Evolutionary conservation across 768 basidiomycete species (phyloP), one percentile per base, ranked within the genome.

Genomic region (Glaciozyma antarctica): DNA sequence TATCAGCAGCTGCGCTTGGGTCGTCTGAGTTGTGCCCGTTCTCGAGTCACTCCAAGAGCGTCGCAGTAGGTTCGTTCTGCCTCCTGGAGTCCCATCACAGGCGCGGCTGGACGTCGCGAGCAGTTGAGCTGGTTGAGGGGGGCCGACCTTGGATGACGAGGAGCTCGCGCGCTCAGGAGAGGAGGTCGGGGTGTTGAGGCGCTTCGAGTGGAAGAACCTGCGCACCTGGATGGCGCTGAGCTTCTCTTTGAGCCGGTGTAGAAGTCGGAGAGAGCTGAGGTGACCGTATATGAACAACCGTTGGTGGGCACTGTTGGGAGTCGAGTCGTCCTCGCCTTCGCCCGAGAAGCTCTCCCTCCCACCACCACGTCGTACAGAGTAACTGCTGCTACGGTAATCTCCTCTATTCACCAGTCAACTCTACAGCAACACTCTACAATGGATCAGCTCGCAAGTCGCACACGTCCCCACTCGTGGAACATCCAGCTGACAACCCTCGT

Each of bases 391-490:
- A 41, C 38, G 13, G 38, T 41, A 6, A 41, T 41, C 38, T 41
- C 12, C 13, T 41, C 12, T 12, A 41, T 2, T 41, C 38, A 41
- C 38, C 38, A 41, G 38, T 41, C 38, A 41, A 38, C 54, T 38
- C 10, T 54, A 34, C 53, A 54, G 13, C 30, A 51, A n/a, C n/a
- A 30, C 52, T 10, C 22, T 15, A 6, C 58, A 28, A 66, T 66
- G 65, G 65, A 66, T 43, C 65, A 66, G 45, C 57, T 66, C n/a
- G 65, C 61, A 34, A 30, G 65, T 55, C 21, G 28, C 48, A n/a
- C 22, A 32, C 30, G 13, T 24, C 49, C 49, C 51, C 21, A 12
- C 26, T 12, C 7, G 38, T 13, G 2, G 38, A 41, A 13, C 38
- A 2, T 15, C 38, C 38, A 41, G 38, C 38, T 41, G 38, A 41